A percentile compares a stretch with the other conserved stretches of the same genome.
These are phyloP conservation scores for Penicillium fuscoglaucum DNA, from an alignment of 2,329 filamentous ascomycete species.

Conservation along the genomic window DNA sequence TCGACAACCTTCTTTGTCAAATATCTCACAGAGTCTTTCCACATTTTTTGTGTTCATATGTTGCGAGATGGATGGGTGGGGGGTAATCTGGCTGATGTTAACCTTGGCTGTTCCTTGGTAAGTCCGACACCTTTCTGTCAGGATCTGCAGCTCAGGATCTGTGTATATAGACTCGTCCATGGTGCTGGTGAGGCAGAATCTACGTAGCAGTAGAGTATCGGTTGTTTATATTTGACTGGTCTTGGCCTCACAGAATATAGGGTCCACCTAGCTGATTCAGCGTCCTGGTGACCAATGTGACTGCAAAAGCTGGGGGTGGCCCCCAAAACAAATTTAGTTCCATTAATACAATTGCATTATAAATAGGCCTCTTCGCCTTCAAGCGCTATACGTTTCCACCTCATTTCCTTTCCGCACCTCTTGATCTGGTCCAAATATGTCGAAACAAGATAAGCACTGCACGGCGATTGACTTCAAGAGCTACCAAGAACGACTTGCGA, in stretches of 20 bases:
- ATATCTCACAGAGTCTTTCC: conserved; percentile 24
- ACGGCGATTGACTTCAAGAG: conserved; percentile 10
- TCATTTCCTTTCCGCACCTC: too few species aligned
- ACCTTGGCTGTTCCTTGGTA: conserved; percentile 31
- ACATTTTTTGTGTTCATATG: conserved; percentile 21
- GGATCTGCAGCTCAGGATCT: conserved; percentile 16
- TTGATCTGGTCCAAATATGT: conserved; percentile 2
- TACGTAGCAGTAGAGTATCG: too few species aligned
- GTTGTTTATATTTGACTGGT: too few species aligned
- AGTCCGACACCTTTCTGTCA: conserved; percentile 25
- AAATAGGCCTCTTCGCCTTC: too few species aligned
- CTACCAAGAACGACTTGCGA: conserved; percentile 4
- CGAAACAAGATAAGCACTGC: conserved; percentile 11
- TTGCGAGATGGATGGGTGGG: conserved; percentile 10
- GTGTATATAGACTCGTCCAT: conserved; percentile 17
- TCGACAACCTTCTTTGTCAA: conserved; percentile 22
- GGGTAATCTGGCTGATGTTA: conserved; percentile 24
- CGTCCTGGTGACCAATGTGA: too few species aligned
- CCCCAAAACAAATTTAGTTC: too few species aligned
- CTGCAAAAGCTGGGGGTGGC: too few species aligned
- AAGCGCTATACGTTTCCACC: too few species aligned
- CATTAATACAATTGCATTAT: too few species aligned
- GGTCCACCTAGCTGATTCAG: too few species aligned
- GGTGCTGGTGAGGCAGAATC: too few species aligned
- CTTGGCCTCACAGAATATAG: too few species aligned